Percentiles rank a stretch among this genome's conserved stretches.
phyloP scores from a whole-genome alignment of 179 eudicot species.

The Gypsophila paniculata region DNA sequence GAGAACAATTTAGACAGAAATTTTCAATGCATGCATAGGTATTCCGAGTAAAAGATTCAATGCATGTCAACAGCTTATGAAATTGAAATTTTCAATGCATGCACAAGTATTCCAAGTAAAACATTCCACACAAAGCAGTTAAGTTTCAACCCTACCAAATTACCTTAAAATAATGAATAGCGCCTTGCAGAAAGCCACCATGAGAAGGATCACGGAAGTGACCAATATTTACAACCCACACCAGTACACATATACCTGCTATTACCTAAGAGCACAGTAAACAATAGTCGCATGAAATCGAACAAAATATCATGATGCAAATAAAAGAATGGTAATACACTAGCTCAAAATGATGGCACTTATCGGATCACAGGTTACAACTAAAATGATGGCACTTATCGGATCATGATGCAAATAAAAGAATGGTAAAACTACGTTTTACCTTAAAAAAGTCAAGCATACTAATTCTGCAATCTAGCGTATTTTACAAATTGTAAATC shows the following conservation, averaged over 20 bases:
- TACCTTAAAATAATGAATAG: slow-evolving; percentile 99
- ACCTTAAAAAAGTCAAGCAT: background rate
- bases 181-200: slow-evolving; percentile 91
- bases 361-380: background rate
- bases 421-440: too few relatives aligned
- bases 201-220: slow-evolving; percentile 97
- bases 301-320: background rate
- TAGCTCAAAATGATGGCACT: background rate
- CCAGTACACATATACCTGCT: slow-evolving; percentile 93
- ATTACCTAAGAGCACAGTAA: slow-evolving; percentile 55
- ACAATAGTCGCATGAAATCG: slow-evolving; percentile 2
- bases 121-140: background rate
- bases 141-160: slow-evolving; percentile 17
- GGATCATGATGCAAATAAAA: too few relatives aligned
- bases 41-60: background rate
- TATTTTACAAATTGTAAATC: background rate
- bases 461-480: background rate
- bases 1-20: background rate
- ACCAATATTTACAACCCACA: slow-evolving; percentile 97
- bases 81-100: slow-evolving; percentile 7
- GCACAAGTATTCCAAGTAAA: slow-evolving; percentile 8
- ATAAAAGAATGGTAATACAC: background rate
- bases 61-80: slow-evolving; percentile 2
- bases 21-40: background rate
- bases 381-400: background rate